Evolutionary conservation across 345 rosid species (phyloP).

Genomic region (Mallotus nudiflorus): DNA sequence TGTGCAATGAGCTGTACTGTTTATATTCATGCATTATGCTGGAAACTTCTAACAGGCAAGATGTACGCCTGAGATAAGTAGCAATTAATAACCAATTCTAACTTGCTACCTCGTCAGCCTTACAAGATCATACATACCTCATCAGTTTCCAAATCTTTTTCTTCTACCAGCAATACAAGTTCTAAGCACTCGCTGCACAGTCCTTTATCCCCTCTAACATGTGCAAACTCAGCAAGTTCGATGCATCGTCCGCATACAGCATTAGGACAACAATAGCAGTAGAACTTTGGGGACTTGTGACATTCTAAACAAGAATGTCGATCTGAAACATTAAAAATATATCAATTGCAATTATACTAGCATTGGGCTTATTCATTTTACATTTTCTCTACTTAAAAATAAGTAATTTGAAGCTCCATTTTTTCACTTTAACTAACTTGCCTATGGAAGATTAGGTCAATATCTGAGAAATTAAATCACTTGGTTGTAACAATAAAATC

Average conservation of each 20-base stretch:
- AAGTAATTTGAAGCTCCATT: background rate
- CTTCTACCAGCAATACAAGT: slow-evolving; percentile 24
- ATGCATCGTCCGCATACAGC: slow-evolving; percentile 28
- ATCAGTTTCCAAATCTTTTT: slow-evolving; percentile 16
- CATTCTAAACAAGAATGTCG: slow-evolving; percentile 27
- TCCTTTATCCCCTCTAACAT: slow-evolving; percentile 25
- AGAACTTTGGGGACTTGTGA: slow-evolving; percentile 14
- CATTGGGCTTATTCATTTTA: background rate
- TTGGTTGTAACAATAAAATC: background rate
- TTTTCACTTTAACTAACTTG: background rate
- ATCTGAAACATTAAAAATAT: slow-evolving; percentile 17
- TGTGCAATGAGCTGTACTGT: background rate
- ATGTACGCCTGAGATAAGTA: background rate
- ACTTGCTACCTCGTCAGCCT: background rate
- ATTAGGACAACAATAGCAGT: slow-evolving; percentile 34
- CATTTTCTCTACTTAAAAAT: background rate
- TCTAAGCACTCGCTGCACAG: slow-evolving; percentile 27
- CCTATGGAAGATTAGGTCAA: background rate
- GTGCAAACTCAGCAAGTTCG: slow-evolving; percentile 17
- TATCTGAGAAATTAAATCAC: background rate
- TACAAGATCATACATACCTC: slow-evolving; percentile 18
- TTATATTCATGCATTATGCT: background rate
- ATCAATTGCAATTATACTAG: background rate
- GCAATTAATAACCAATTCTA: background rate
- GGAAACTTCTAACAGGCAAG: background rate